Base-by-base conservation (phyloP, 2,329 filamentous ascomycete genomes). In the Nemania abortiva region DNA sequence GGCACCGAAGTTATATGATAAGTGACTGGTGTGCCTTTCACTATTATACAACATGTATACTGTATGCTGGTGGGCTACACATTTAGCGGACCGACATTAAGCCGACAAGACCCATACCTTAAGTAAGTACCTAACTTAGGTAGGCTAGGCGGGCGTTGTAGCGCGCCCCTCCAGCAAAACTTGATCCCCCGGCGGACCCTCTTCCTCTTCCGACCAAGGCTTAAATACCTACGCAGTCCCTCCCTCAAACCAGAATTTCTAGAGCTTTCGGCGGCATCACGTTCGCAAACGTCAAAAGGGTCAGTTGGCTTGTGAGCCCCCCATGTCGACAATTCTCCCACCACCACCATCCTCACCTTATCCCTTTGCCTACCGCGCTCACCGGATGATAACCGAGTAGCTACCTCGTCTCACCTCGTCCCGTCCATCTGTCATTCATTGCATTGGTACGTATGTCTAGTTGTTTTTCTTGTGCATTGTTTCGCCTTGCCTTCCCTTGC, bases 391-490 rank as follows among this genome's bases (percentile, higher is more conserved):
- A 70, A 73, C 68, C 73, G 73, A 75, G 72, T 77, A 75, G 76
- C 73, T 69, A 52, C 61, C 54, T 69, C 73, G 74, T 73, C 66
- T 57, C 65, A 59, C 62, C 71, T 71, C 70, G 73, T 74, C 71
- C 76, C 76, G 76, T 77, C 76, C 76, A 77, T 76, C 76, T 77
- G 75, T 71, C 75, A 74, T 72, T 67, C 72, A 74, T 73, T 73
- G 67, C 74, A 76, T 73, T 72, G 68, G 76, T 77, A 74, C 66
- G 76, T 73, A 20, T 13, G 18, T 31, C 27, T 18, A 1, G 5
- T 57, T 56, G 29, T 15, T 24, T 22, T 37, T 20, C 20, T 56
- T 6, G 24, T 27, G 24, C 24, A 27, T 27, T 27, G 24, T 27
- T 42, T 22, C 15, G 13, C n/a, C n/a, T 37, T 15, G 11, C 20